These are phyloP conservation scores for Xylariaceae sp. DNA, from an alignment of 2,329 filamentous ascomycete species.

Conservation along the genomic window DNA sequence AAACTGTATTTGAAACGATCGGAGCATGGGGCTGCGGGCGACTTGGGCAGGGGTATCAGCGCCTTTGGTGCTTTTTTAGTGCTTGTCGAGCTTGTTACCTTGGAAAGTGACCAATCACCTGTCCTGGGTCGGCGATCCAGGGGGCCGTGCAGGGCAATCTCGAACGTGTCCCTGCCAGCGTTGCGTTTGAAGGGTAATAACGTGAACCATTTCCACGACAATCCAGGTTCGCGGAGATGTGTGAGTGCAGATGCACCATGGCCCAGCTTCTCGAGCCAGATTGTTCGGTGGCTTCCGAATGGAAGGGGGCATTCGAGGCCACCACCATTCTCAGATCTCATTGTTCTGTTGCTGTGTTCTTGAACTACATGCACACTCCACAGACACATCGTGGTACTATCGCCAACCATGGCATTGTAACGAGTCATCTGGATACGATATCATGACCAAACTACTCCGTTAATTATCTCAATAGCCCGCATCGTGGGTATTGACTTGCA, in stretches of 20 bases:
- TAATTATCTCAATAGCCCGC: constrained; percentile 7
- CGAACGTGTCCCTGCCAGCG: constrained; percentile 13
- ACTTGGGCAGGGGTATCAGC: background rate
- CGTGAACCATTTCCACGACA: constrained; percentile 9
- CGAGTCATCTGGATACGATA: constrained; percentile 8
- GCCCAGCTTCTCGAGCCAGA: constrained; percentile 4
- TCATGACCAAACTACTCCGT: constrained; percentile 11
- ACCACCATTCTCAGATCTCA: background rate
- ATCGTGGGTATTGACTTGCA: constrained; percentile 9
- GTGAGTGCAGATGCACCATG: constrained; percentile 10
- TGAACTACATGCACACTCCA: background rate
- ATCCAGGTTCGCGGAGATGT: constrained; percentile 11
- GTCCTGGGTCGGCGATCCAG: constrained; percentile 2
- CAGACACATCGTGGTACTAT: background rate
- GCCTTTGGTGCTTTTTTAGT: background rate
- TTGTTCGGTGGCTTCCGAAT: background rate
- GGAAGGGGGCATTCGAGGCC: background rate
- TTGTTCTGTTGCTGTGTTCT: constrained; percentile 5
- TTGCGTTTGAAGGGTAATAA: constrained; percentile 10
- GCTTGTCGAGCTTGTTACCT: background rate
- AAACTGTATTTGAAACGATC: background rate
- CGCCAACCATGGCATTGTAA: constrained; percentile 8
- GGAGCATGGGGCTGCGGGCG: background rate
- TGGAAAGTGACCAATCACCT: constrained; percentile 9
- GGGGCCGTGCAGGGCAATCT: constrained; percentile 10